Evolutionary conservation across 768 basidiomycete genomes (phyloP).

Genomic region (Rhodotorula babjevae): DNA sequence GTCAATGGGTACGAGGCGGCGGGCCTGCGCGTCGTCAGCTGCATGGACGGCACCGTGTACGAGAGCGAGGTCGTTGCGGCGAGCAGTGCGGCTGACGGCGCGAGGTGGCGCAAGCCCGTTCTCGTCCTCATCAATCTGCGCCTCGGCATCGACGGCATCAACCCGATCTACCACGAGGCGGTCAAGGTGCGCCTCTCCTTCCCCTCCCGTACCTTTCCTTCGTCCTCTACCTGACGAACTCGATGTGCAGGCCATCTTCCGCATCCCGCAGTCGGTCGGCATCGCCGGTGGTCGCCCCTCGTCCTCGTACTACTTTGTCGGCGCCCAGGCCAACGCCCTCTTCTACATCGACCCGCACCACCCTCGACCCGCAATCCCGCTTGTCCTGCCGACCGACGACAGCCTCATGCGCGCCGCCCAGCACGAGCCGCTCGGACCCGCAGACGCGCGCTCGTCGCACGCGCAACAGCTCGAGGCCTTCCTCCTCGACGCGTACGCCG

Average conservation of each 20-base stretch:
- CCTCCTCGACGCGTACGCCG: slow-evolving; percentile 68
- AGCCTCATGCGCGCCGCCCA: slow-evolving; percentile 1
- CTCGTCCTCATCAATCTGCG: slow-evolving; percentile 79
- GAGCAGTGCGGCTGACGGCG: slow-evolving; percentile 29
- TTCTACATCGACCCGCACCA: slow-evolving; percentile 53
- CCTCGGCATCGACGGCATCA: slow-evolving; percentile 85
- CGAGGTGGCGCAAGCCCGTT: slow-evolving; percentile 71
- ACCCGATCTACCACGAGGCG: slow-evolving; percentile 87
- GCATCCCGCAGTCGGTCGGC: slow-evolving; percentile 90
- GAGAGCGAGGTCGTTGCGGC: slow-evolving; percentile 80
- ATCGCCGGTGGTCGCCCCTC: slow-evolving; percentile 94
- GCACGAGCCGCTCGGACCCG: slow-evolving; percentile 1
- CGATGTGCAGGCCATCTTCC: slow-evolving; percentile 64
- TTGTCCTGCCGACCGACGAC: slow-evolving; percentile 38
- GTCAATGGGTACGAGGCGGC: slow-evolving; percentile 73
- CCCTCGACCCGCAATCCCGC: slow-evolving; percentile 73
- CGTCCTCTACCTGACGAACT: no score
- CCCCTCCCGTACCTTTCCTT: no score
- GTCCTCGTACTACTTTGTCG: slow-evolving; percentile 98
- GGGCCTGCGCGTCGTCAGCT: slow-evolving; percentile 73
- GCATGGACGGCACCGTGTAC: slow-evolving; percentile 75
- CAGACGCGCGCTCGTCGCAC: neutral
- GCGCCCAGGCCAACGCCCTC: slow-evolving; percentile 78
- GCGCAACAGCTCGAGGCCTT: slow-evolving; percentile 40
- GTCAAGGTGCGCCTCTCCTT: slow-evolving; percentile 56